Percentiles rank a stretch among this genome's conserved stretches.
Evolutionary conservation across 176 grass and related monocot species (phyloP).

Genomic region (Tillandsia leiboldiana): DNA sequence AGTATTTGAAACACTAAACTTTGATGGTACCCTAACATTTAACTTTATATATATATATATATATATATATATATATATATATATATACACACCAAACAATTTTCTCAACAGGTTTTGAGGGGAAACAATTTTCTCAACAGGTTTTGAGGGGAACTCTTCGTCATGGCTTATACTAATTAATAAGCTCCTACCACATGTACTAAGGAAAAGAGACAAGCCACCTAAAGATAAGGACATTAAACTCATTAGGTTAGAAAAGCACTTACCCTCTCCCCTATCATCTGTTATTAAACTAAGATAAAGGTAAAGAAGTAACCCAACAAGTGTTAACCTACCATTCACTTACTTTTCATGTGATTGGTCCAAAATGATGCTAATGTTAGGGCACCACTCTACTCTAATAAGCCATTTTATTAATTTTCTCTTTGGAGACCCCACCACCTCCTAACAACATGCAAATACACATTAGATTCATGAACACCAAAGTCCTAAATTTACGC

Average conservation of each 20-base stretch:
- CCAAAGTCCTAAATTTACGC: constrained; percentile 2
- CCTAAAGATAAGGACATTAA: too few relatives aligned
- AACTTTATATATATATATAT: too few relatives aligned
- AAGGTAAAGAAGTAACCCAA: background rate
- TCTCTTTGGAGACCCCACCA: background rate
- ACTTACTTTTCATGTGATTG: background rate
- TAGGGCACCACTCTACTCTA: background rate
- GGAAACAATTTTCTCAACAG: too few relatives aligned
- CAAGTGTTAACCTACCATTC: background rate
- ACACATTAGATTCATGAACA: background rate
- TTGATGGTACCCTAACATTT: too few relatives aligned
- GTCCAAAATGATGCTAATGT: background rate
- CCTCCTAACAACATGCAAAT: constrained; percentile 2
- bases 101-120: too few relatives aligned
- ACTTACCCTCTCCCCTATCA: background rate
- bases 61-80: too few relatives aligned
- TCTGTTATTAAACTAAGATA: background rate
- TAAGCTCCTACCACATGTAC: too few relatives aligned
- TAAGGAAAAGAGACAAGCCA: too few relatives aligned
- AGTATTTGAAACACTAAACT: too few relatives aligned
- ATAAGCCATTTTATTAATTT: background rate
- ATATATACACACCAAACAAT: too few relatives aligned
- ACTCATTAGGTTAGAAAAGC: constrained; percentile 1
- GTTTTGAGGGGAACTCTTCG: too few relatives aligned
- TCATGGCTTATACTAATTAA: too few relatives aligned